Conservation (phyloP, 805 yeast species). For the Komagataella ulmi region DNA sequence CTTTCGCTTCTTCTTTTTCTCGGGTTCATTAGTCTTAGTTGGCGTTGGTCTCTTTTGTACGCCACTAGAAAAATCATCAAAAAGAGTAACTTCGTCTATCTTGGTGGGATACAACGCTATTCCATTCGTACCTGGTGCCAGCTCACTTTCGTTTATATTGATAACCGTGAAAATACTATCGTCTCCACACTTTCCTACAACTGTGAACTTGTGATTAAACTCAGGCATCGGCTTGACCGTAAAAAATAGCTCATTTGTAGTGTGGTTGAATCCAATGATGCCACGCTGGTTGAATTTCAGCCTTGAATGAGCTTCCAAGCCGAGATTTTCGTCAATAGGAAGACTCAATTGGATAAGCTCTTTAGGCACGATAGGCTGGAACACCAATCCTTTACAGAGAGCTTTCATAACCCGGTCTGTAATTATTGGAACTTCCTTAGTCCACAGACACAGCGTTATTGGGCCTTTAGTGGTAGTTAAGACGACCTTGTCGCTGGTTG, state of each 20-base stretch:
- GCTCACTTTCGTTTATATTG: slow-evolving; percentile 34
- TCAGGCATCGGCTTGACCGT: slow-evolving; percentile 33
- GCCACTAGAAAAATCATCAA: slow-evolving; percentile 36
- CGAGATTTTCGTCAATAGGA: slow-evolving; percentile 8
- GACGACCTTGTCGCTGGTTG: slow-evolving; percentile 44
- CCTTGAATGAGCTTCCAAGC: slow-evolving; percentile 37
- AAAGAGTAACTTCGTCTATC: slow-evolving; percentile 26
- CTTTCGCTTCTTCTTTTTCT: not conserved
- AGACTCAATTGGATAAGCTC: slow-evolving; percentile 5
- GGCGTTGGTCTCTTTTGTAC: slow-evolving; percentile 7
- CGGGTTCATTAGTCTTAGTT: not conserved
- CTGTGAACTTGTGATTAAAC: slow-evolving; percentile 25
- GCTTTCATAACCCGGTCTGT: slow-evolving; percentile 33
- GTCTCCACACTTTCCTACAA: slow-evolving; percentile 48
- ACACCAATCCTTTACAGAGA: slow-evolving; percentile 24
- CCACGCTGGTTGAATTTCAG: slow-evolving; percentile 40
- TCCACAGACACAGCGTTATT: slow-evolving; percentile 52
- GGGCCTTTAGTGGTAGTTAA: slow-evolving; percentile 45
- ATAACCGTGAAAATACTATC: slow-evolving; percentile 39
- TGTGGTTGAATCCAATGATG: slow-evolving; percentile 20
- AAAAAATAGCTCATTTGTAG: slow-evolving; percentile 30
- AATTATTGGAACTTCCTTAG: slow-evolving; percentile 47
- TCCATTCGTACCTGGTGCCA: slow-evolving; percentile 17
- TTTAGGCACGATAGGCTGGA: slow-evolving; percentile 24
- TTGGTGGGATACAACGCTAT: slow-evolving; percentile 37